Percentiles rank a stretch among this genome's conserved stretches.
Conservation (phyloP, 805 yeast species). For the Candida vartiovaarae region DNA sequence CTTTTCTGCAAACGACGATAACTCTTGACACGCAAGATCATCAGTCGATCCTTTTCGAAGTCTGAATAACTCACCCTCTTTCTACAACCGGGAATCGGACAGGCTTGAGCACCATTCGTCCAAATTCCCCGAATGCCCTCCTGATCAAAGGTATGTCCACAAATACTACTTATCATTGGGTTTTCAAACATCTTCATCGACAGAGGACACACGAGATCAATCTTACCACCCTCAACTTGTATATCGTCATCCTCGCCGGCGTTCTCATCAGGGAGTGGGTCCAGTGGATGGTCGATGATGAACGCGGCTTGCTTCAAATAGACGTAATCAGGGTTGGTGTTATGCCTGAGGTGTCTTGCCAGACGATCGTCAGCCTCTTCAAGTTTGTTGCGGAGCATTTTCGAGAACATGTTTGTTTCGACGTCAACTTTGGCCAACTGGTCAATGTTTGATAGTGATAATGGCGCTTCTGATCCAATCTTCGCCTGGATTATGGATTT, state of each 20-base stretch:
- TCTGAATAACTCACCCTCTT: slow-evolving; percentile 29
- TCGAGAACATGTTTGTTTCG: slow-evolving; percentile 6
- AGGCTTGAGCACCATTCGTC: slow-evolving; percentile 20
- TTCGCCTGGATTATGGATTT: slow-evolving; percentile 3
- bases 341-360: not conserved
- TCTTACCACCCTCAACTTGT: slow-evolving; percentile 60
- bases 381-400: slow-evolving; percentile 5
- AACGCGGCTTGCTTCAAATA: slow-evolving; percentile 36
- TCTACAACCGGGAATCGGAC: slow-evolving; percentile 52
- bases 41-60: slow-evolving; percentile 41
- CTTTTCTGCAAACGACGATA: slow-evolving; percentile 22
- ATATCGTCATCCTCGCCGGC: slow-evolving; percentile 50
- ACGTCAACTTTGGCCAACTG: slow-evolving; percentile 1
- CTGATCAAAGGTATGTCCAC: slow-evolving; percentile 59
- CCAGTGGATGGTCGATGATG: slow-evolving; percentile 51
- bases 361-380: not conserved
- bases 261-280: slow-evolving; percentile 45
- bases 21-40: slow-evolving; percentile 47
- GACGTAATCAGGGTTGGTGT: slow-evolving; percentile 6
- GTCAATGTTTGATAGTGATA: slow-evolving; percentile 10
- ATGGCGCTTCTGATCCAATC: slow-evolving; percentile 6
- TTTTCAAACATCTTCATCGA: slow-evolving; percentile 42
- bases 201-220: slow-evolving; percentile 65
- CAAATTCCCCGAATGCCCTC: slow-evolving; percentile 34
- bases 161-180: slow-evolving; percentile 49